Percentiles rank a stretch among this genome's conserved stretches.
Conservation (phyloP, 805 yeast species). For the Candida sphagnicola region DNA sequence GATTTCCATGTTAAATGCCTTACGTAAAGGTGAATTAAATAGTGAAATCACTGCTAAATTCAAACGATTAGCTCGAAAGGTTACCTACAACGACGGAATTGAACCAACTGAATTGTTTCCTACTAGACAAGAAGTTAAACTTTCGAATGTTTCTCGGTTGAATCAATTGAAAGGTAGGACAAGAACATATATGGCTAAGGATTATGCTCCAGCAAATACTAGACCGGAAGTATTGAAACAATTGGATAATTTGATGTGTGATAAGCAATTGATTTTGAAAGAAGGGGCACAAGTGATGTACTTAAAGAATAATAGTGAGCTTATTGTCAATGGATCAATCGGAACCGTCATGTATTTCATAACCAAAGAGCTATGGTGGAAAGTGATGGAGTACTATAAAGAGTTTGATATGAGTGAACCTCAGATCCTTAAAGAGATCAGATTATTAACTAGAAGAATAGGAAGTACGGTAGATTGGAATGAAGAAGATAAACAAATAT, state of each 20-base stretch:
- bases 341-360: constrained; percentile 69
- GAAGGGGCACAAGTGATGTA: constrained; percentile 94
- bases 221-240: constrained; percentile 19
- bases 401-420: constrained; percentile 11
- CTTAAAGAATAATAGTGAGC: constrained; percentile 72
- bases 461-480: constrained; percentile 18
- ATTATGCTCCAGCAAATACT: constrained; percentile 17
- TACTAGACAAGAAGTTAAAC: constrained; percentile 79
- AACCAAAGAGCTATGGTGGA: constrained; percentile 16
- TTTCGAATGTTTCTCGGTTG: constrained; percentile 53
- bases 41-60: constrained; percentile 47
- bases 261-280: constrained; percentile 57
- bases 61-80: constrained; percentile 50
- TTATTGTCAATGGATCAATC: constrained; percentile 84
- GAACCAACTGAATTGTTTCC: constrained; percentile 88
- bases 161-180: constrained; percentile 43
- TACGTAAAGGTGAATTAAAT: constrained; percentile 68
- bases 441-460: constrained; percentile 18
- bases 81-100: constrained; percentile 66
- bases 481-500: constrained; percentile 12
- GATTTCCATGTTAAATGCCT: constrained; percentile 73
- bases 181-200: constrained; percentile 39
- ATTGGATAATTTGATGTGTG: constrained; percentile 70
- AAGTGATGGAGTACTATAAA: constrained; percentile 23
- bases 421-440: constrained; percentile 20